phyloP scores from a whole-genome alignment of 768 basidiomycete genomes.

The Boletus reticulatus region DNA sequence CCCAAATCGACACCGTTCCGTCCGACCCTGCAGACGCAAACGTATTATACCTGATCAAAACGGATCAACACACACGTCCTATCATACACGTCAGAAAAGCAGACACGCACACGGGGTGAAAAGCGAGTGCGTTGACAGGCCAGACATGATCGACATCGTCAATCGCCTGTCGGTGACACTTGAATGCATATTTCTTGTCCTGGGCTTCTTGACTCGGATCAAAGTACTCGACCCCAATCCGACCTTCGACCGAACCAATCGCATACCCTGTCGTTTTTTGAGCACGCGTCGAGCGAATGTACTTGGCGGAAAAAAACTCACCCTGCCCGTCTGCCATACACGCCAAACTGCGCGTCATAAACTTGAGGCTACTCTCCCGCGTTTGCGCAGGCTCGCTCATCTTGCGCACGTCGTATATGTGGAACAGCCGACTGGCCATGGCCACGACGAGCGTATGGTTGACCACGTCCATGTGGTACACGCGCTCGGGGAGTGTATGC shows the following conservation, averaged over 20 bases:
- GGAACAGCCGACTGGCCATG: slow-evolving; percentile 87
- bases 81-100: too few relatives aligned
- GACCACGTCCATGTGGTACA: slow-evolving; percentile 81
- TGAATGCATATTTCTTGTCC: slow-evolving; percentile 84
- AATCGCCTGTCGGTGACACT: slow-evolving; percentile 90
- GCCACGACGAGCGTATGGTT: slow-evolving; percentile 83
- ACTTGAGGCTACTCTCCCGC: slow-evolving; percentile 92
- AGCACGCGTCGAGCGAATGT: too few relatives aligned
- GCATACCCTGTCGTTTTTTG: slow-evolving; percentile 61
- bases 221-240: slow-evolving; percentile 97
- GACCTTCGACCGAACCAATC: slow-evolving; percentile 89
- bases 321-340: slow-evolving; percentile 95
- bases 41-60: slow-evolving; percentile 68
- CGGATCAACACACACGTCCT: too few relatives aligned
- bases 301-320: slow-evolving; percentile 26
- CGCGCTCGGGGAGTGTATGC: slow-evolving; percentile 73
- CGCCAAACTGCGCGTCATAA: slow-evolving; percentile 87
- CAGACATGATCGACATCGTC: slow-evolving; percentile 94
- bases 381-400: slow-evolving; percentile 74
- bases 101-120: slow-evolving; percentile 74
- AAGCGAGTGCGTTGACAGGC: slow-evolving; percentile 93
- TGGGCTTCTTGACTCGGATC: slow-evolving; percentile 77
- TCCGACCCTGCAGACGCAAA: slow-evolving; percentile 97
- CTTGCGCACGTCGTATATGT: slow-evolving; percentile 84
- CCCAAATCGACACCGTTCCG: slow-evolving; percentile 94